Evolutionary conservation across 257 asterid genomes (phyloP).

Genomic region (Solanum paucissectum): DNA sequence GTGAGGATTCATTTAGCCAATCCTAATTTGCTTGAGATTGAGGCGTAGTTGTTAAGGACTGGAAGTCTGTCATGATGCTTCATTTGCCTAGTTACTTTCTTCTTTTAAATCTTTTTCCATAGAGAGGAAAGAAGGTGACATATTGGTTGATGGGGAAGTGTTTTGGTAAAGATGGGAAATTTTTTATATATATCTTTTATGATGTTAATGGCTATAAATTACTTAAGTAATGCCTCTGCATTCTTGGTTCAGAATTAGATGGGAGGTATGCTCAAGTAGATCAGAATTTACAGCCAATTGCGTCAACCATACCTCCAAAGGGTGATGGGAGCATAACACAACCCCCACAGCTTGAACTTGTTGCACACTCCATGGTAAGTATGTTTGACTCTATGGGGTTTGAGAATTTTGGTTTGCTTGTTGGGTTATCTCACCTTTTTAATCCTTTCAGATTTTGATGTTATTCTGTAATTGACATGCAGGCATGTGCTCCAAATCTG

Average conservation of each 20-base stretch:
- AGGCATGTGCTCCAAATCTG: slow-evolving; percentile 56
- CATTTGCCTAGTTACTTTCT: background rate
- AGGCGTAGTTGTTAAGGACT: background rate
- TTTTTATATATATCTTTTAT: background rate
- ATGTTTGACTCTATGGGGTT: background rate
- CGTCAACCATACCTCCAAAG: slow-evolving; percentile 35
- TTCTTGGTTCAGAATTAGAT: slow-evolving; percentile 28
- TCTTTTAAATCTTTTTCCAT: background rate
- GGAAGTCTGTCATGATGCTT: background rate
- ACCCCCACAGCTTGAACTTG: slow-evolving; percentile 46
- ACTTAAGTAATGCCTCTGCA: slow-evolving; percentile 1
- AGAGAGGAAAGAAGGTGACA: background rate
- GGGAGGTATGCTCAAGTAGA: slow-evolving; percentile 18
- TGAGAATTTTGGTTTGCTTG: background rate
- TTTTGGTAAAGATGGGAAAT: background rate
- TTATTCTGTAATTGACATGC: background rate
- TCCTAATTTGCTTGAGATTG: background rate
- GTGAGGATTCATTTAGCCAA: background rate
- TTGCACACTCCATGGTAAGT: slow-evolving; percentile 72
- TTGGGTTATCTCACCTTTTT: background rate
- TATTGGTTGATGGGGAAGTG: background rate
- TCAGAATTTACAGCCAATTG: slow-evolving; percentile 26
- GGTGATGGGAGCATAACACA: slow-evolving; percentile 31
- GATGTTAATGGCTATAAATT: background rate
- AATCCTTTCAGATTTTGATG: background rate